Evolutionary conservation across 2,329 filamentous ascomycete genomes (phyloP), one percentile per base, ranked within the genome.

Genomic region (Botrytis medusae): DNA sequence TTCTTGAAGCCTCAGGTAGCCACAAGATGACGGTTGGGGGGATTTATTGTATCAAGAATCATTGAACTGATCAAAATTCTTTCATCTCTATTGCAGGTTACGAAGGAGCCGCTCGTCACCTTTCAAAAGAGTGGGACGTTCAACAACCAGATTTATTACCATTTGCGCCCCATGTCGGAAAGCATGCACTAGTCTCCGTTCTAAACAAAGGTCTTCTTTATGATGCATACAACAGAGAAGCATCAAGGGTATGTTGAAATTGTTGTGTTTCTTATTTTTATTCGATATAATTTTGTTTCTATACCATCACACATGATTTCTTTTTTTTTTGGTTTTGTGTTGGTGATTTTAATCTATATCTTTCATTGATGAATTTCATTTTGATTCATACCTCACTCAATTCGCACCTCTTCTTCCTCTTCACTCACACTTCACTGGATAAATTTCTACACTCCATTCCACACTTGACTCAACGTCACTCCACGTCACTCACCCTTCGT

Each of bases 81-180:
- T 71, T 37, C 46, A 10, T 63, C 32, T 37, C 25, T 48, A 34
- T 65, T 64, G n/a, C 84, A 91, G 89, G 90, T 84, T 91, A 90
- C 84, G 87, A 87, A 82, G 89, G 91, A 81, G 90, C 89, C 61
- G 89, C 89, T 72, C 87, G 88, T 83, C 90, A 90, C 81, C 88
- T 91, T 77, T 89, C 91, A 79, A 90, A 91, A 81, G 89, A 91
- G 83, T 91, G 89, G 89, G 86, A 89, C 82, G 84, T 90, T 76
- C 84, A 86, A 79, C 85, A 88, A 82, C 89, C 89, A 78, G 88
- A 91, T 81, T 70, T 90, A 74, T 87, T 91, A 75, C 84, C 87
- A 74, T 91, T 91, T 82, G 89, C 89, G 80, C 87, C 86, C 79
- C 86, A 91, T 82, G 88, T 91, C 82, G 87, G 89, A 82, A 87